Base-by-base conservation (phyloP, 768 basidiomycete genomes). In the Xerocomus spinulosus region DNA sequence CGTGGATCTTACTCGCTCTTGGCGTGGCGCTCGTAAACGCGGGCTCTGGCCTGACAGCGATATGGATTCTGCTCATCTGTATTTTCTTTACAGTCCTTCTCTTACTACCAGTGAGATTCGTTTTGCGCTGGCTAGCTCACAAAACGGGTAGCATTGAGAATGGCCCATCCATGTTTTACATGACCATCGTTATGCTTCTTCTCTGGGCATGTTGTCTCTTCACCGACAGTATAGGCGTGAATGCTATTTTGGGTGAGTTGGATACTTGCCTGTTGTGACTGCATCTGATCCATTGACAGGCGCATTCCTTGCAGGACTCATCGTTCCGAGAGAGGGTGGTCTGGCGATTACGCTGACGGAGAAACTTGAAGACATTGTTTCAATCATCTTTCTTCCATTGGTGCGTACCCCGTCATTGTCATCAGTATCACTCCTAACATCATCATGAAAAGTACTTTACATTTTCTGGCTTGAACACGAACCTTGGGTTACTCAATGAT, bases 21-120 rank as follows among this genome's bases (percentile, higher is more conserved):
- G 89, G 86, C 40, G 85, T 98, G 9, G 93, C 95, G 0, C 79
- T 99, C 15, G 92, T 94, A 37, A 96, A 94, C 52, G 88, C 92
- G 0, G 81, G 82, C 6, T 78, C 82, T 0, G 92, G 92, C 1
- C 68, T 92, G 1, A 85, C 83, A 0, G 93, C 94, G 0, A 69
- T 97, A 1, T 97, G 83, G 68, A 85, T 95, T 51, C 70, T 99
- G 9, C 71, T 97, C 6, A 67, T 73, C 10, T 88, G 89, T 44
- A 69, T 93, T 5, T 94, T 78, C 1, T 96, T 91, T 83, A 77
- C 83, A 0, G 53, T 37, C 21, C 10, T 95, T 61, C 70, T 96
- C 7, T 68, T 91, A 2, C 78, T 87, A 54, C 79, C 85, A 0
- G 78, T 83, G 42, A 83, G 77, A 56, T 66, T 70, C 26, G 74